These are phyloP conservation scores for Thamnidium elegans DNA, from an alignment of 192 early-diverging fungal genomes.

Conservation along the genomic window DNA sequence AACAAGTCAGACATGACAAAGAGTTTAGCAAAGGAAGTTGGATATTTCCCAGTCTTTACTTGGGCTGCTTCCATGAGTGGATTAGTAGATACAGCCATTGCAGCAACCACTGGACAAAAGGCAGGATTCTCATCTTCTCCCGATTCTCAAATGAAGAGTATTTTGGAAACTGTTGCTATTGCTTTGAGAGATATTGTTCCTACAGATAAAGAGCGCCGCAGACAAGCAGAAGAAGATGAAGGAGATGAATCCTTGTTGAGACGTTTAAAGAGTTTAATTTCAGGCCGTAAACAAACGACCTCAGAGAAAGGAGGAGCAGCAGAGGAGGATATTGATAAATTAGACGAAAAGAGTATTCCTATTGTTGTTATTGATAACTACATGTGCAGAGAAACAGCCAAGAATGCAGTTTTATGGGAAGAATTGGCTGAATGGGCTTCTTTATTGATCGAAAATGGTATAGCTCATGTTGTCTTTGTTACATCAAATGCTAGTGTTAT, in stretches of 20 bases:
- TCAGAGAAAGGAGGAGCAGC: conserved; percentile 25
- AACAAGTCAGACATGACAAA: conserved; percentile 74
- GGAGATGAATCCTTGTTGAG: background rate
- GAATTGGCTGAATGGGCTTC: conserved; percentile 83
- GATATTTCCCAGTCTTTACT: conserved; percentile 90
- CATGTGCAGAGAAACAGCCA: conserved; percentile 68
- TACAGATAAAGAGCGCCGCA: background rate
- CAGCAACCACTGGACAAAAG: conserved; percentile 88
- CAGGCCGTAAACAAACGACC: background rate
- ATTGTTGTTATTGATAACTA: conserved; percentile 89
- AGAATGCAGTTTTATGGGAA: conserved; percentile 63
- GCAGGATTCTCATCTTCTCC: conserved; percentile 77
- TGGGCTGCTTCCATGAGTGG: conserved; percentile 69
- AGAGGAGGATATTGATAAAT: conserved; percentile 25
- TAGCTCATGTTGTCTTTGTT: conserved; percentile 91
- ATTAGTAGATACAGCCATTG: conserved; percentile 79
- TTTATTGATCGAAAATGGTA: conserved; percentile 71
- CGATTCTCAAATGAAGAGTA: conserved; percentile 77
- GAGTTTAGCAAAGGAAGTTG: conserved; percentile 78
- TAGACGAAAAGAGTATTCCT: conserved; percentile 62
- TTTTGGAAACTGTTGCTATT: conserved; percentile 79
- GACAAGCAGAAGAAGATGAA: conserved; percentile 15
- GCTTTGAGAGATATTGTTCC: conserved; percentile 64
- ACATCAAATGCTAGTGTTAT: conserved; percentile 65
- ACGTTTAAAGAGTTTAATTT: background rate